Evolutionary conservation across 1,139 yeast genomes (phyloP), one percentile per base, ranked within the genome.

Genomic region (Sporopachydermia cereana): DNA sequence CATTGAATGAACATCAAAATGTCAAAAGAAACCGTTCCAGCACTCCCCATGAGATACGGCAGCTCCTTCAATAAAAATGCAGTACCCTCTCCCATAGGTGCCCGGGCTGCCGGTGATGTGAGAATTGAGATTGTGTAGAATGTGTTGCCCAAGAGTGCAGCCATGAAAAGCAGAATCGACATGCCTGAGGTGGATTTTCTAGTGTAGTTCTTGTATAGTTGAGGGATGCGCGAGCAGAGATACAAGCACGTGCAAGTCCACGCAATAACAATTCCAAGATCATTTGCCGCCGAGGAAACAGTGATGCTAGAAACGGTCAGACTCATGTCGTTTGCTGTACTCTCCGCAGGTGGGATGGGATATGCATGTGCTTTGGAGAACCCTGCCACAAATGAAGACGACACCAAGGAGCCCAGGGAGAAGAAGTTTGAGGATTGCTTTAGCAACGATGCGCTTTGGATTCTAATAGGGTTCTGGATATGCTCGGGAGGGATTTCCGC

Each of bases 11-110:
- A 81, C 58, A 86, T 88, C 16, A 76, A 64, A 27, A 77, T 52
- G 59, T 89, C 97, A 62, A 88, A 86, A 3, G 79, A 53, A 22
- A 89, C 74, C 0, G 96, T 88, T 3, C 96, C 96, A 0, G 89
- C 75, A 51, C 94, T 81, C 0, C 96, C 96, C 25, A 88, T 55
- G 22, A 89, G 71, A 56, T 83, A 89, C 0, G 97, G 95, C 46
- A 86, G 62, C 55, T 86, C 95, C 46, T 76, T 78, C 49, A 65
- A 50, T 43, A 88, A 62, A 56, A 84, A 89, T 9, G 54, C 66
- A 43, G 57, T 46, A 49, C 70, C 69, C 24, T 68, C 61, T 2
- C 57, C 62, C 7, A 51, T 53, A n/a, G 57, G 54, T 5, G 57
- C 58, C 17, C 57, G 46, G 54, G 61, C 73, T 55, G 51, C 71